Evolutionary conservation across 768 basidiomycete species (phyloP), one percentile per base, ranked within the genome.

Genomic region (Agaricus subrufescens): DNA sequence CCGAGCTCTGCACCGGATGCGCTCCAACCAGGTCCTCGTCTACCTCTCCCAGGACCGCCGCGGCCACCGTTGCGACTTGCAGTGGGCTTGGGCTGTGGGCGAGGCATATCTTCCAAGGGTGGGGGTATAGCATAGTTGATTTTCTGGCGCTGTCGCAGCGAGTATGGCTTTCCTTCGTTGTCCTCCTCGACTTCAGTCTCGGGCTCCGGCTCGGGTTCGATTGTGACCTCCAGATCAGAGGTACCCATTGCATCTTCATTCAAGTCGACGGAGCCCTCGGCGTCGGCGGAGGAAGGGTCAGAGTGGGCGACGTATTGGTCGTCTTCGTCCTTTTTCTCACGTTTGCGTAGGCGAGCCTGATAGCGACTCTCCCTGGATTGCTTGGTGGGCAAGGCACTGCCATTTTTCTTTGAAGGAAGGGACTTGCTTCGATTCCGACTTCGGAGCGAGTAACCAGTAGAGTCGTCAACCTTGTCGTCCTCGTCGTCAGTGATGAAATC

Each of bases 101-200:
- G 76, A 1, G 67, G 63, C 67, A 88, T 71, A 37, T 91, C 89
- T 49, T 93, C 91, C 14, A 93, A 72, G 0, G 90, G 87, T 0
- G 91, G 90, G 1, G 87, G 89, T 23, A 91, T 87, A 11, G 86
- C 85, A 55, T 93, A 93, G 65, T 92, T 91, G 62, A 93, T 83
- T 58, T 80, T 78, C 45, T 74, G 73, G 50, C 90, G 75, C 63
- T 84, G 81, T 19, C 91, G 75, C 38, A 93, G 73, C 0, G 82
- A 65, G 62, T 93, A 93, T 14, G 83, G 82, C 45, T 75, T 78
- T 8, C 80, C 82, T 54, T 83, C 82, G 25, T 66, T 75, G 42
- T 81, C 80, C 6, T 75, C 78, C 30, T 71, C 68, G 7, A 69
- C 72, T n/a, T 75, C 75, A 0, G 75, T 78, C 3, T 77, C 79